Evolutionary conservation across 225 moss, liverwort and hornwort genomes (phyloP).

Genomic region (Polytrichum formosum): DNA sequence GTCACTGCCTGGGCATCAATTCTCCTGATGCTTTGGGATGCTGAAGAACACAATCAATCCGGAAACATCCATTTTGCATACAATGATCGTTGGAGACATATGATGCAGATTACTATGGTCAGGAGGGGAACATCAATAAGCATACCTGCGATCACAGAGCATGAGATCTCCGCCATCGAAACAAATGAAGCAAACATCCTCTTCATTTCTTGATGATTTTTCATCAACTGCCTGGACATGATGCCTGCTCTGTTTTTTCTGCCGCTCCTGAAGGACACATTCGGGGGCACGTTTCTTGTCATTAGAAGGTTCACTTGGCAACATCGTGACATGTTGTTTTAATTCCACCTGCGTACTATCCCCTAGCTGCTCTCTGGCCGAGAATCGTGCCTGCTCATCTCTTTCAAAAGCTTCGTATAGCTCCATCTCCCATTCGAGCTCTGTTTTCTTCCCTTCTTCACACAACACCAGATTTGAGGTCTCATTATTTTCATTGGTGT

Average conservation of each 20-base stretch:
- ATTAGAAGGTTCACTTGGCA: constrained; percentile 15
- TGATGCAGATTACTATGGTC: too few species aligned
- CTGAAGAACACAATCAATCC: too few species aligned
- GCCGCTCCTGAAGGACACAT: constrained; percentile 44
- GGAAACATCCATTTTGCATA: too few species aligned
- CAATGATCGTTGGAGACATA: too few species aligned
- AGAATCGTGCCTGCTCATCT: constrained; percentile 50
- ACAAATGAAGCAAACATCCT: constrained; percentile 96
- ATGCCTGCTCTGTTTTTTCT: constrained; percentile 70
- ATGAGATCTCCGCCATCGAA: constrained; percentile 97
- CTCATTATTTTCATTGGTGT: too few species aligned
- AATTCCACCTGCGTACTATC: constrained; percentile 1
- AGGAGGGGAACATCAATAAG: too few species aligned
- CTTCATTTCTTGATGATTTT: constrained; percentile 61
- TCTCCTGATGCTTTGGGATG: too few species aligned
- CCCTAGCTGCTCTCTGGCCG: constrained; percentile 32
- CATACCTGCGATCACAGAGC: constrained; percentile 83
- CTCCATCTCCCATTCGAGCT: constrained; percentile 78
- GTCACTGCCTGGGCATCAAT: too few species aligned
- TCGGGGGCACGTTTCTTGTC: constrained; percentile 77
- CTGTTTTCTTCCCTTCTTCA: constrained; percentile 35
- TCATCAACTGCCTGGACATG: constrained; percentile 29
- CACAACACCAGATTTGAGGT: too few species aligned
- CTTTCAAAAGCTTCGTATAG: constrained; percentile 61
- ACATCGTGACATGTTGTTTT: constrained; percentile 10